Evolutionary conservation across 1,139 yeast species (phyloP).

Genomic region (Geotrichum europaeum): DNA sequence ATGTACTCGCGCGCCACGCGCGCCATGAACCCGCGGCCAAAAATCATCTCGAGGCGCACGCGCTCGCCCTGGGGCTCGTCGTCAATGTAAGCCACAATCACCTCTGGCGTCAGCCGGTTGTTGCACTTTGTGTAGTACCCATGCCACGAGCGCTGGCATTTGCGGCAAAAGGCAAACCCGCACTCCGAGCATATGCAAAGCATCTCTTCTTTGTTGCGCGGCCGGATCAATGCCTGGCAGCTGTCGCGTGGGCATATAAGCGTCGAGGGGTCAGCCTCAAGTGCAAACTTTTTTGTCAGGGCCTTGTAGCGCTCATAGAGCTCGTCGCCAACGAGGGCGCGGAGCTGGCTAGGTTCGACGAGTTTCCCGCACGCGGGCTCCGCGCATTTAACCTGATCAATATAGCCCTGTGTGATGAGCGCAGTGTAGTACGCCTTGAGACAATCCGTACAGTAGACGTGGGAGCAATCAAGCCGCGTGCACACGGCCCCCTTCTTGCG

Average conservation of each 20-base stretch:
- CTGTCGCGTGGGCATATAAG: constrained; percentile 51
- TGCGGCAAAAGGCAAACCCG: constrained; percentile 52
- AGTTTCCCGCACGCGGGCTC: constrained; percentile 34
- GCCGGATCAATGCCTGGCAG: constrained; percentile 43
- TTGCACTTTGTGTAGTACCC: constrained; percentile 49
- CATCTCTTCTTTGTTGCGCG: constrained; percentile 40
- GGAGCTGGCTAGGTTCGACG: constrained; percentile 22
- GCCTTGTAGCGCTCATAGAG: constrained; percentile 38
- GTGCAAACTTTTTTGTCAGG: constrained; percentile 39
- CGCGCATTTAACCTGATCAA: constrained; percentile 56
- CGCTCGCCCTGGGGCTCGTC: constrained; percentile 31
- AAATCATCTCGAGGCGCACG: constrained; percentile 41
- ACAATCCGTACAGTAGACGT: constrained; percentile 51
- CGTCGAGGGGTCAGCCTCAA: constrained; percentile 47
- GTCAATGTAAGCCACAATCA: constrained; percentile 41
- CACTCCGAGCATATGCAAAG: constrained; percentile 52
- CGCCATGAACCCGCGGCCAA: constrained; percentile 45
- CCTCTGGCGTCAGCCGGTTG: constrained; percentile 40
- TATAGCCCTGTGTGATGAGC: constrained; percentile 47
- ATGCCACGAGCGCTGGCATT: constrained; percentile 63
- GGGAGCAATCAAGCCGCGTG: constrained; percentile 45
- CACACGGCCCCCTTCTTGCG: constrained; percentile 45
- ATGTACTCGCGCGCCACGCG: constrained; percentile 43
- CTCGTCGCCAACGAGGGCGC: constrained; percentile 31
- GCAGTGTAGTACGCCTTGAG: constrained; percentile 43